A percentile compares a stretch with the other conserved stretches of the same genome.
Evolutionary conservation across 495 filamentous ascomycete genomes (phyloP).

Genomic region (Recurvomyces mirabilis): DNA sequence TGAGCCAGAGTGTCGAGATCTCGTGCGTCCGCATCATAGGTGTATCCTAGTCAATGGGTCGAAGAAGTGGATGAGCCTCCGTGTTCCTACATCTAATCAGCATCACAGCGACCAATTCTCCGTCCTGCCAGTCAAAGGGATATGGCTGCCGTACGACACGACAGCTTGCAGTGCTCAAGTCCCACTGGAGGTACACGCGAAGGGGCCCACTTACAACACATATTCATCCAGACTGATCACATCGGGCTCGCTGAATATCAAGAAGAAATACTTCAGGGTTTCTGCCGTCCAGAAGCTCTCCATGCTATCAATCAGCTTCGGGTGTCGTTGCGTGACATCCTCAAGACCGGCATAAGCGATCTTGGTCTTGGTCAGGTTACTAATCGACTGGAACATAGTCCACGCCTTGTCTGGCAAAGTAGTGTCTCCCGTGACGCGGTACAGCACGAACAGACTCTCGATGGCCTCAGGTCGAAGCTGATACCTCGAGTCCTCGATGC

Average conservation of each 20-base stretch:
- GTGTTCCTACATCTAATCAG: too few relatives aligned
- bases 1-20: too few relatives aligned
- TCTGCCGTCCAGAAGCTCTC: conserved; percentile 35
- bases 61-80: too few relatives aligned
- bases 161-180: too few relatives aligned
- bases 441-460: conserved; percentile 92
- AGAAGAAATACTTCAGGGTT: conserved; percentile 74
- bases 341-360: conserved; percentile 63
- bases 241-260: conserved; percentile 65
- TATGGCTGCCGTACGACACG: too few relatives aligned
- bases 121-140: too few relatives aligned
- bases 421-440: conserved; percentile 72
- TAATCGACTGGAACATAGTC: conserved; percentile 75
- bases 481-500: conserved; percentile 51
- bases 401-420: conserved; percentile 76
- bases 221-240: conserved; percentile 39
- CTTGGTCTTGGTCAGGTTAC: conserved; percentile 51
- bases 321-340: conserved; percentile 48
- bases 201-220: conserved; percentile 37
- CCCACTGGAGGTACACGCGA: too few relatives aligned
- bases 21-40: too few relatives aligned
- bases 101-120: too few relatives aligned
- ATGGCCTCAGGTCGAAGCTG: conserved; percentile 83
- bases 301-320: conserved; percentile 27
- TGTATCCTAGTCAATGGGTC: too few relatives aligned